Evolutionary conservation across 768 basidiomycete species (phyloP), one percentile per base, ranked within the genome.

Genomic region (Pleurotus platypus): DNA sequence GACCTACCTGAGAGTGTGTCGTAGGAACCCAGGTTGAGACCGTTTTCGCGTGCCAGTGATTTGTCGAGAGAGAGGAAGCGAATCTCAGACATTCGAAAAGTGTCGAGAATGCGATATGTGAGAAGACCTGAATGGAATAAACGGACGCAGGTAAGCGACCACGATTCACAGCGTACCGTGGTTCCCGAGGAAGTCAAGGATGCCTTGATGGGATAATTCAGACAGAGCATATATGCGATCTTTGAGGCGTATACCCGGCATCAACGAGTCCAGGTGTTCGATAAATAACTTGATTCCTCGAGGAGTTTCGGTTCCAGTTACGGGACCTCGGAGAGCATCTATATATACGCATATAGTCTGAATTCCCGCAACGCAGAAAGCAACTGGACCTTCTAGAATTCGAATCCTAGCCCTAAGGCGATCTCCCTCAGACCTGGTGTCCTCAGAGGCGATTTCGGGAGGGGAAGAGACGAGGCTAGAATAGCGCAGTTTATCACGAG

Each of bases 221-320:
- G 64, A 55, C 22, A 76, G 57, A 24, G 60, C 60, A 46, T 49
- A 57, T 16, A 82, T 71, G 48, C 77, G 73, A 54, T 77, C 74
- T 56, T 72, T 71, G 16, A 83, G 70, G 35, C 79, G 71, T 26
- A 79, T 75, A 5, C 81, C 82, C 40, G 81, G 81, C 48, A 83
- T 66, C 50, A 77, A 59, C 35, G 46, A 39, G 40, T 79, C 77
- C 13, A 85, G 67, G 38, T 66, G 69, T 13, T 72, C 62, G 12
- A 80, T 63, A 27, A 81, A 61, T 4, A 57, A 55, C 4, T 62
- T 63, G 48, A 80, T 65, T 9, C 72, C 71, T 15, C 68, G 62
- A 20, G 77, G 76, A 1, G 74, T 72, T 62, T 79, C 77, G 1
- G 73, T 68, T 42, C 75, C 77, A 49, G 77, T 70, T 9, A 66